phyloP scores from a whole-genome alignment of 1,284 basidiomycete genomes.

The Lentinula novae-zelandiae region DNA sequence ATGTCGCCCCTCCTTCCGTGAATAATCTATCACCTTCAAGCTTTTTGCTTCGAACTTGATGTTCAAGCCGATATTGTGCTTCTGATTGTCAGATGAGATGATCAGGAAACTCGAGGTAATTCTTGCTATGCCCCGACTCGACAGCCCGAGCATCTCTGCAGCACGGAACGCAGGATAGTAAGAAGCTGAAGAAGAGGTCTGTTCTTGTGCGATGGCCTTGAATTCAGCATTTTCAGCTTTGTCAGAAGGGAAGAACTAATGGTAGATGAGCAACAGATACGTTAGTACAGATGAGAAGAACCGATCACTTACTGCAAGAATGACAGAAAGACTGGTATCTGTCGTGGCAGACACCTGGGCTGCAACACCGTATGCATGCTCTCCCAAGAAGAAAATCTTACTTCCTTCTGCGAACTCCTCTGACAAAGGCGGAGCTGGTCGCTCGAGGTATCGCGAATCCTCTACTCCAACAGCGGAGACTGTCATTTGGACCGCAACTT shows the following conservation, averaged over 20 bases:
- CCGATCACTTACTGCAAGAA: constrained; percentile 65
- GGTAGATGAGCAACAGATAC: background rate
- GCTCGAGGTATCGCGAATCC: constrained; percentile 86
- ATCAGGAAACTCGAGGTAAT: constrained; percentile 95
- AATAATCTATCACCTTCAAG: constrained; percentile 95
- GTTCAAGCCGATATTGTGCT: constrained; percentile 89
- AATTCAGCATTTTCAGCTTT: constrained; percentile 77
- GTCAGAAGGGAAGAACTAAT: constrained; percentile 82
- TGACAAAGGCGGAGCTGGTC: constrained; percentile 74
- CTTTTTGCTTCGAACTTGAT: constrained; percentile 96
- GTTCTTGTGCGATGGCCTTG: constrained; percentile 60
- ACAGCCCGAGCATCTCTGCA: constrained; percentile 67
- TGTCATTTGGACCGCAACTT: constrained; percentile 84
- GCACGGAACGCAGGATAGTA: constrained; percentile 80
- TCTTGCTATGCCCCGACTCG: constrained; percentile 76
- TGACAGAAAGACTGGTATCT: constrained; percentile 67
- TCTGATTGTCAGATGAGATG: constrained; percentile 66
- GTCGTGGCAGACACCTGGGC: constrained; percentile 80
- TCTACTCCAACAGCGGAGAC: constrained; percentile 79
- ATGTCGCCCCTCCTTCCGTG: constrained; percentile 75
- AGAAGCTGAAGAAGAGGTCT: constrained; percentile 21
- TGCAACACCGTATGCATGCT: constrained; percentile 91
- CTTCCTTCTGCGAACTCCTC: constrained; percentile 90
- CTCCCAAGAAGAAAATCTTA: constrained; percentile 94
- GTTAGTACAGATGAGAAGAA: constrained; percentile 1